A percentile compares a stretch with the other conserved stretches of the same genome.
phyloP scores from a whole-genome alignment of 2,329 filamentous ascomycete species.

The Chaetomiaceae sp. region DNA sequence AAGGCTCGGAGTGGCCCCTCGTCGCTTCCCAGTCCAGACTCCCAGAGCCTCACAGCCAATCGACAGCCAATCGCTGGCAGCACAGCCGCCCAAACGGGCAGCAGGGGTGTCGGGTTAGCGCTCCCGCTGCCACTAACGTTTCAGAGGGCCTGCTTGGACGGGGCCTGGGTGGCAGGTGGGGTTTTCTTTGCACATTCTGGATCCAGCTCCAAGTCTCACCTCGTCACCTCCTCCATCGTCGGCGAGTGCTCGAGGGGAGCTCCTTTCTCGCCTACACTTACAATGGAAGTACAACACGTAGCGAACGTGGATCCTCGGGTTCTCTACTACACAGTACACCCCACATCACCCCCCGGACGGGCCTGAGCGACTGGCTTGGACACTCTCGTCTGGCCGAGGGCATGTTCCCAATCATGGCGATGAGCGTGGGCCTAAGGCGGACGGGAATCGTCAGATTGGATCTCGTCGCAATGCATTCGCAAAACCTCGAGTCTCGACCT shows the following conservation, averaged over 20 bases:
- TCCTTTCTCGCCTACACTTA: too few relatives aligned
- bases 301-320: too few relatives aligned
- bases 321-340: too few relatives aligned
- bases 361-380: constrained; percentile 2
- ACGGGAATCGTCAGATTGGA: too few relatives aligned
- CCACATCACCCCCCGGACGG: not conserved
- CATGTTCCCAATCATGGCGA: not conserved
- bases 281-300: too few relatives aligned
- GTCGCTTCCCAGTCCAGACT: not conserved
- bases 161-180: not conserved
- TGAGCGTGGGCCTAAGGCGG: not conserved
- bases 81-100: constrained; percentile 13
- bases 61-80: constrained; percentile 1
- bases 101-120: constrained; percentile 11
- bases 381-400: not conserved
- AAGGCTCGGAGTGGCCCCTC: constrained; percentile 4
- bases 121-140: constrained; percentile 24
- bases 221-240: not conserved
- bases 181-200: too few relatives aligned
- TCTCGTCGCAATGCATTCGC: not conserved
- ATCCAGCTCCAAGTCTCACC: constrained; percentile 8
- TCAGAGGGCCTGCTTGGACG: constrained; percentile 20
- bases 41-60: constrained; percentile 18
- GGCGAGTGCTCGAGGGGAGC: not conserved
- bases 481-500: too few relatives aligned